These are phyloP conservation scores for Neopestalotiopsis clavispora DNA, from an alignment of 2,329 filamentous ascomycete species.

Conservation along the genomic window DNA sequence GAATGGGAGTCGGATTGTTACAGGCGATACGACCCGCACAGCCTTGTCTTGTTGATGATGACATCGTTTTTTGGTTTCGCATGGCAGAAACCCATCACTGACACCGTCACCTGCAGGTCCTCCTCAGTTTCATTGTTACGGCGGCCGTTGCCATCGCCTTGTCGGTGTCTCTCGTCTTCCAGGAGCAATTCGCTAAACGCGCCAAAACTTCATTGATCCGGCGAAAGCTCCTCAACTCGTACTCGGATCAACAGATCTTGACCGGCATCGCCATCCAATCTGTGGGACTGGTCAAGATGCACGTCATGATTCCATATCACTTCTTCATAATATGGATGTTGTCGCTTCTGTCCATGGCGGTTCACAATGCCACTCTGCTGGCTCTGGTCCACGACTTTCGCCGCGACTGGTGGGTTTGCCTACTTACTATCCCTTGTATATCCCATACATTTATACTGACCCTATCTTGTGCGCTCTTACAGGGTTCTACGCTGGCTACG, in stretches of 20 bases:
- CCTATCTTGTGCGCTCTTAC: background rate
- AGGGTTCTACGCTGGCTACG: slow-evolving; percentile 66
- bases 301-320: slow-evolving; percentile 67
- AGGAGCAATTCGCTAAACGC: slow-evolving; percentile 44
- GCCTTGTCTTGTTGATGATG: too few species aligned
- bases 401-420: slow-evolving; percentile 57
- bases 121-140: slow-evolving; percentile 71
- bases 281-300: slow-evolving; percentile 64
- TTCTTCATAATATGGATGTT: slow-evolving; percentile 76
- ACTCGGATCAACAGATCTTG: slow-evolving; percentile 72
- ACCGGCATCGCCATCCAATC: slow-evolving; percentile 72
- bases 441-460: background rate
- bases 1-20: too few species aligned
- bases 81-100: too few species aligned
- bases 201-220: slow-evolving; percentile 56
- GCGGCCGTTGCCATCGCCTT: slow-evolving; percentile 61
- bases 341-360: slow-evolving; percentile 66
- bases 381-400: slow-evolving; percentile 69
- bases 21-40: too few species aligned
- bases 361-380: slow-evolving; percentile 69
- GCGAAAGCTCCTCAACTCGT: slow-evolving; percentile 68
- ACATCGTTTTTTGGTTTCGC: too few species aligned
- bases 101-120: slow-evolving; percentile 44
- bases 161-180: slow-evolving; percentile 60
- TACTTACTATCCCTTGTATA: background rate